Evolutionary conservation across 2,329 filamentous ascomycete genomes (phyloP).

Genomic region (Fusarium keratoplasticum): DNA sequence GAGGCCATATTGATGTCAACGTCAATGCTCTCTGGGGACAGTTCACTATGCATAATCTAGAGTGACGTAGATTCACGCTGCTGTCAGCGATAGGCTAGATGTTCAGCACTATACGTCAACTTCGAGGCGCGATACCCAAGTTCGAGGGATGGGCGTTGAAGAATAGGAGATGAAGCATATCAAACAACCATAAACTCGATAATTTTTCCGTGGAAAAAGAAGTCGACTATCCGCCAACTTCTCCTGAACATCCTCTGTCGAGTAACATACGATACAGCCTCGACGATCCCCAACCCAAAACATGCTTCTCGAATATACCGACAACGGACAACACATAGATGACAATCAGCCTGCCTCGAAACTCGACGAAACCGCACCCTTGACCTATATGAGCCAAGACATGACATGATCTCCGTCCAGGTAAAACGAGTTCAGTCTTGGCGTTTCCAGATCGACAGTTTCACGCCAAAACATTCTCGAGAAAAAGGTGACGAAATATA

Average conservation of each 20-base stretch:
- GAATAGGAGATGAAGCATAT: background rate
- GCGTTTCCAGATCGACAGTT: constrained; percentile 11
- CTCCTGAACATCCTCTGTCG: background rate
- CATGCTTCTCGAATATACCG: background rate
- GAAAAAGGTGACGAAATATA: background rate
- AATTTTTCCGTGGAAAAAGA: background rate
- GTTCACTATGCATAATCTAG: background rate
- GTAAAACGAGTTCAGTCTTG: constrained; percentile 3
- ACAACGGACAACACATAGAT: background rate
- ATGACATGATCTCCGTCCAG: background rate
- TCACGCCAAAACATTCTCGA: background rate
- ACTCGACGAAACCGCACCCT: background rate
- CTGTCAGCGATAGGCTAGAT: background rate
- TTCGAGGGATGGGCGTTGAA: background rate
- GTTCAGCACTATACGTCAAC: background rate
- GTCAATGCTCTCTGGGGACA: background rate
- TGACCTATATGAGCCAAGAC: background rate
- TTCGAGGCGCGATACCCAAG: background rate
- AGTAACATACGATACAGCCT: background rate
- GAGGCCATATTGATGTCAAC: background rate
- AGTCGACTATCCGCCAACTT: background rate
- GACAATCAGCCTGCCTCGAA: background rate
- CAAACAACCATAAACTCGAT: background rate
- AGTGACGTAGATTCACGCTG: background rate
- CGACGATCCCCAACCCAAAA: background rate